Base-by-base conservation (phyloP, 1,284 basidiomycete genomes). In the Puccinia hordei region DNA sequence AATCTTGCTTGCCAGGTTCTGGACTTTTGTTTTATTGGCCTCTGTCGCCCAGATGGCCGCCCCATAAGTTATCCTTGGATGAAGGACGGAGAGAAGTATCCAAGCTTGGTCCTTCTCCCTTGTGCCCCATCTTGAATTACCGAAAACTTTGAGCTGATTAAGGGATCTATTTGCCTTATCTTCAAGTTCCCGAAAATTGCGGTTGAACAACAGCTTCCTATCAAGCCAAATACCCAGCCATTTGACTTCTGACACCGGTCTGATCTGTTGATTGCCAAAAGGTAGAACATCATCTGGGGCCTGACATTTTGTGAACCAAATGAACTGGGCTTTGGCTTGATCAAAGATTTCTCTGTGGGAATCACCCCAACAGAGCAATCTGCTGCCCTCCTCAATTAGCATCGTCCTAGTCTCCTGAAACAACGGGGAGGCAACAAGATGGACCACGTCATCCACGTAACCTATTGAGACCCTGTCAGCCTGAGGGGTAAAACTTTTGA, bases 371-470 rank as follows among this genome's bases (percentile, higher is more conserved):
- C 17, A 17, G 13, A 61, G 57, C 33, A 17, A 61, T 8, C 33
- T 2, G 3, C 5, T 35, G 9, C 57, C 19, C 17, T 61, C 6
- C 22, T n/a, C 33, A n/a, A 15, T 22, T 35, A 17, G 57, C 12
- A n/a, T 13, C 4, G n/a, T n/a, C n/a, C n/a, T n/a, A n/a, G n/a
- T n/a, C n/a, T n/a, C n/a, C n/a, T n/a, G n/a, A n/a, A n/a, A n/a
- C n/a, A n/a, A n/a, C 10, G 27, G 10, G 4, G 57, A 27, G 13
- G 57, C 57, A 27, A 61, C 57, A 8, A 74, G n/a, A 38, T 74
- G 72, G 27, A 63, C 51, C 44, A 74, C 59, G 27, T 74, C 22
- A 5, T 74, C 35, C 17, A 74, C 22, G 2, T 46, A 74, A 0
- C 53, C 73, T 44, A 74, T 1, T 38, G 73, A 74, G 22, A 74